These are phyloP conservation scores for Cadophora luteo-olivacea DNA, from an alignment of 2,329 filamentous ascomycete species.

Conservation along the genomic window DNA sequence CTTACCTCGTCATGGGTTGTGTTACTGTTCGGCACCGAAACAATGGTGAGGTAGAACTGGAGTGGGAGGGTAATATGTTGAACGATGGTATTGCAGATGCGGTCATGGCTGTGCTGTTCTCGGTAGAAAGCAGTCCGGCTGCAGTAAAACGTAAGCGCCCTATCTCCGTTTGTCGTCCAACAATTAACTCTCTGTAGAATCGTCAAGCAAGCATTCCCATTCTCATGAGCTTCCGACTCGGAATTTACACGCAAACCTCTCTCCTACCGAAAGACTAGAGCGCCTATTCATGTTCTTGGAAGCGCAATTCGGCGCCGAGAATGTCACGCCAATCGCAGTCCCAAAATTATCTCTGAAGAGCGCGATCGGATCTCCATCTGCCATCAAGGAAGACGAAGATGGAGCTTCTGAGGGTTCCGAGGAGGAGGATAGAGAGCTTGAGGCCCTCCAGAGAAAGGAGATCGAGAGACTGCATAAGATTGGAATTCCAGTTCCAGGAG, in stretches of 20 bases:
- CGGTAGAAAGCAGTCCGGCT: slow-evolving; percentile 91
- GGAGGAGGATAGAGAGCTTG: slow-evolving; percentile 47
- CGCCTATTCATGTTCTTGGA: slow-evolving; percentile 96
- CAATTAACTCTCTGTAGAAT: no score
- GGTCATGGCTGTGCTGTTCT: slow-evolving; percentile 89
- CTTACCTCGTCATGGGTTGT: slow-evolving; percentile 86
- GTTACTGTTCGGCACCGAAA: slow-evolving; percentile 79
- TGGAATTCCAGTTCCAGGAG: slow-evolving; percentile 88
- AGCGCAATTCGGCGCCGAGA: slow-evolving; percentile 88
- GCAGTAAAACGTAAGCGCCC: slow-evolving; percentile 91
- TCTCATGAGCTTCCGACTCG: slow-evolving; percentile 56
- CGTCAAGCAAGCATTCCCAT: slow-evolving; percentile 63
- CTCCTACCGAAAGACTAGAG: slow-evolving; percentile 77
- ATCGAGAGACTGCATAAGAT: slow-evolving; percentile 79
- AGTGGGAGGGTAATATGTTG: slow-evolving; percentile 98
- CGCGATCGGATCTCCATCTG: slow-evolving; percentile 37
- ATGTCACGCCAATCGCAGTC: slow-evolving; percentile 76
- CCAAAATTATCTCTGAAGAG: slow-evolving; percentile 59
- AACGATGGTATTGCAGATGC: slow-evolving; percentile 99
- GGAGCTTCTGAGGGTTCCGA: slow-evolving; percentile 41
- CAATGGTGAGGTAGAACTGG: slow-evolving; percentile 83
- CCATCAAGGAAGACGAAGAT: slow-evolving; percentile 34
- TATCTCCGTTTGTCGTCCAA: no score
- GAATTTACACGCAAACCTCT: slow-evolving; percentile 78
- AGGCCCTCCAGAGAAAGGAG: slow-evolving; percentile 60